Evolutionary conservation across 2,329 filamentous ascomycete genomes (phyloP).

Genomic region (Penicillium rolfsii): DNA sequence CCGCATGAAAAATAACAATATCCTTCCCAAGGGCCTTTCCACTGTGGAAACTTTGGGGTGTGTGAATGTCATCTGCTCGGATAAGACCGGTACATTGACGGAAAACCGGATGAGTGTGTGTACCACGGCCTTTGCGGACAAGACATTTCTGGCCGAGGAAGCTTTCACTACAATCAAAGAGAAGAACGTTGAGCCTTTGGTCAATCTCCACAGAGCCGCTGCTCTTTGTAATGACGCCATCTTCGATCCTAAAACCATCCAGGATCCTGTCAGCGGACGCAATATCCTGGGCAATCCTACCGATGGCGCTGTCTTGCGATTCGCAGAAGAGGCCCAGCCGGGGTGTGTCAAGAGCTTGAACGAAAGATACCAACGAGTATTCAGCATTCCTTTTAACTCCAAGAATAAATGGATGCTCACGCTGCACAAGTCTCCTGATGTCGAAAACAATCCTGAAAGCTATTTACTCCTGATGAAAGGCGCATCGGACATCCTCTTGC

Average conservation of each 20-base stretch:
- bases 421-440: background rate
- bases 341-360: background rate
- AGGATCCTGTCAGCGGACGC: background rate
- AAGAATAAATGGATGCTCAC: conserved; percentile 8
- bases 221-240: background rate
- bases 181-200: background rate
- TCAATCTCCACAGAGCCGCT: background rate
- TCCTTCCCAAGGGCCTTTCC: conserved; percentile 72
- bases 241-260: background rate
- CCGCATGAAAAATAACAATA: conserved; percentile 74
- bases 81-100: conserved; percentile 74
- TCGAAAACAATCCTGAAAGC: background rate
- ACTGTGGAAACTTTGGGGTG: conserved; percentile 80
- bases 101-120: conserved; percentile 76
- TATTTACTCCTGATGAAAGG: conserved; percentile 2
- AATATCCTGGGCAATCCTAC: conserved; percentile 1
- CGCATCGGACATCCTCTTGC: conserved; percentile 3
- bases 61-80: conserved; percentile 75
- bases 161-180: background rate
- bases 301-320: background rate
- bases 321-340: conserved; percentile 1
- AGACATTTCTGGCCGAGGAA: background rate
- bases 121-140: conserved; percentile 15
- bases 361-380: conserved; percentile 1
- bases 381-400: conserved; percentile 6